Evolutionary conservation across 176 grass and related monocot species (phyloP), one percentile per base, ranked within the genome.

Genomic region (Raddia distichophylla): DNA sequence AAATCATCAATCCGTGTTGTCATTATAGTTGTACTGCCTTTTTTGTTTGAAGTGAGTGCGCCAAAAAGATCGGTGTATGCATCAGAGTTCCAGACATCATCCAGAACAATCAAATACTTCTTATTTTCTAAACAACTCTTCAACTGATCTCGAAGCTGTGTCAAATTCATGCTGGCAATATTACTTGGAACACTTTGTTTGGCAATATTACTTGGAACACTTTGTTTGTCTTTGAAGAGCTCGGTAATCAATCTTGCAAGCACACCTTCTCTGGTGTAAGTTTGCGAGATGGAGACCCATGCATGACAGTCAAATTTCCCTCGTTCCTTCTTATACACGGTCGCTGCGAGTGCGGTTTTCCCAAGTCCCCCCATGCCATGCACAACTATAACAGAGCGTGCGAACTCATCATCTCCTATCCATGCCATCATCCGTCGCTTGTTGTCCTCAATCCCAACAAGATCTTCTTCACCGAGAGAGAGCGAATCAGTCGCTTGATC

Each of bases 251-350:
- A 42, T 5, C 7, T 52, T 12, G 3, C 53, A 1, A 64, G 35
- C 0, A 79, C 32, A 53, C 20, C 61, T n/a, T n/a, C 61, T 52
- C 60, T 79, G 0, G 48, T 8, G 13, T 79, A 79, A 19, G 76
- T 53, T 3, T 79, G 76, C 1, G 76, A 79, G 76, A 79, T 52
- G 10, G 76, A 53, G 76, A 79, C 47, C 76, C 76, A 79, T 12
- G 61, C 49, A 4, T 64, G 16, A 47, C 61, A 65, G 5, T 79
- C 76, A 66, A 79, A 79, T 0, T 79, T 79, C 4, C 2, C 47
- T 5, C 0, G 11, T 9, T 14, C 17, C 17, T 79, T 54, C 3
- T 4, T 66, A 4, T 79, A 79, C 16, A 79, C 61, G 15, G n/a
- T 66, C 9, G 76, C 61, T 8, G 60, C 76, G 2, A 79, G 51